phyloP scores from a whole-genome alignment of 2,329 filamentous ascomycete species.

The Dothiorella sarmentorum region DNA sequence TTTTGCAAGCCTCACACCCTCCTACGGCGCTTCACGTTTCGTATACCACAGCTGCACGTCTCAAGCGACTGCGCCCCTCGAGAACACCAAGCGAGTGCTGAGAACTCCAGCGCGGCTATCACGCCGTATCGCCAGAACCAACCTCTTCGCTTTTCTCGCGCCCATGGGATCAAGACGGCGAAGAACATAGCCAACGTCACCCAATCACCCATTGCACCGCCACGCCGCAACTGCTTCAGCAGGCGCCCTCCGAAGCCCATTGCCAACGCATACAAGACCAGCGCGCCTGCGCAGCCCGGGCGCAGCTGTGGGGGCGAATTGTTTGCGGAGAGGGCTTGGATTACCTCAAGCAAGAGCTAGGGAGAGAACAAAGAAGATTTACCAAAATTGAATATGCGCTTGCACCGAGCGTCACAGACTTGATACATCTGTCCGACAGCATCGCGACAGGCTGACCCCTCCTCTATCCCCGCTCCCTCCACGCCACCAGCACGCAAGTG shows the following conservation, averaged over 20 bases:
- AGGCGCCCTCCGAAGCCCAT: not conserved
- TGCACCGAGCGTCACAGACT: conserved; percentile 13
- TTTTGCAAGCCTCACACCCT: conserved; percentile 7
- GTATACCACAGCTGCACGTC: not conserved
- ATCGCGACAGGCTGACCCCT: conserved; percentile 7
- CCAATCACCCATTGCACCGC: not conserved
- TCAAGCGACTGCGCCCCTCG: not conserved
- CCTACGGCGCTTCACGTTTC: conserved; percentile 18
- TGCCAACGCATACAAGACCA: not conserved
- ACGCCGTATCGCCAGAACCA: not conserved
- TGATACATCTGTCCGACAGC: conserved; percentile 14
- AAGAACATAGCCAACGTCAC: not conserved
- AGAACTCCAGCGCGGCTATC: not conserved
- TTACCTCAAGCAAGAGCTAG: not conserved
- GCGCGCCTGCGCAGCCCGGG: not conserved
- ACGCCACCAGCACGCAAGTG: not conserved
- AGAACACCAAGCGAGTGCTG: not conserved
- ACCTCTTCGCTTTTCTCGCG: not conserved
- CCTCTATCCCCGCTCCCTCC: not conserved
- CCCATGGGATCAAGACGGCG: not conserved
- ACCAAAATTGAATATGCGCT: not conserved
- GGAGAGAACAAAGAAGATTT: not conserved
- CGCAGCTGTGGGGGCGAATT: not conserved
- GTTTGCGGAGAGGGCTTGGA: not conserved
- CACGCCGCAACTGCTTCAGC: not conserved